Evolutionary conservation across 192 early-diverging fungal genomes (phyloP), one percentile per base, ranked within the genome.

Genomic region (Entomortierella lignicola): DNA sequence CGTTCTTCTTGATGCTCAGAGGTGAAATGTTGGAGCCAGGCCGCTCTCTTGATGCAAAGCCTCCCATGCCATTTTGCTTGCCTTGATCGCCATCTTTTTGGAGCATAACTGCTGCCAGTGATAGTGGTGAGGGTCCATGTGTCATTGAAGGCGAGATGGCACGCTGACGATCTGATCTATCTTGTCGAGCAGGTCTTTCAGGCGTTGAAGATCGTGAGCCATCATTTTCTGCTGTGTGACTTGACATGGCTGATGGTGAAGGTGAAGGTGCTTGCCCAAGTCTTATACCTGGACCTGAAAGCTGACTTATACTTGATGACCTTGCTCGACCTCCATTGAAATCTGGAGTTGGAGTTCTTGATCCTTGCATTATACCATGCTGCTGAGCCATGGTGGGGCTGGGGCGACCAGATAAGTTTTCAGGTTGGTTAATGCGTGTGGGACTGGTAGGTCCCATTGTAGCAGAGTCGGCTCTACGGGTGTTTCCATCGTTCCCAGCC

Each of bases 1-100:
- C 60, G 39, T 83, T 83, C 66, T 80, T 83, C 32, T 79, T 79
- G 68, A 79, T 79, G 55, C 63, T 79, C 30, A 79, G 31, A 6
- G 75, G 75, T 10, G 66, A 61, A 55, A 70, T 63, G 29, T 44
- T 74, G 8, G 72, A 67, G 2, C 17, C 26, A 7, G 39, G 32
- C 12, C 60, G 26, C 23, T 61, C 58, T 8, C 18, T 44, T 1
- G 50, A 20, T 29, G n/a, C n/a, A n/a, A n/a, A n/a, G n/a, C n/a
- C n/a, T n/a, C n/a, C n/a, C n/a, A n/a, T n/a, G n/a, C 43, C 4
- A 7, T 17, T 20, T 51, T 23, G 12, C 27, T 50, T 15, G 26
- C 30, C 8, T 30, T 23, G 23, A 11, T 51, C 43, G 26, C 37
- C 54, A n/a, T 21, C 65, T 37, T 57, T 48, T 48, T 70, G 75